phyloP scores from a whole-genome alignment of 805 yeast genomes.

The Diddensiella santjacobensis region DNA sequence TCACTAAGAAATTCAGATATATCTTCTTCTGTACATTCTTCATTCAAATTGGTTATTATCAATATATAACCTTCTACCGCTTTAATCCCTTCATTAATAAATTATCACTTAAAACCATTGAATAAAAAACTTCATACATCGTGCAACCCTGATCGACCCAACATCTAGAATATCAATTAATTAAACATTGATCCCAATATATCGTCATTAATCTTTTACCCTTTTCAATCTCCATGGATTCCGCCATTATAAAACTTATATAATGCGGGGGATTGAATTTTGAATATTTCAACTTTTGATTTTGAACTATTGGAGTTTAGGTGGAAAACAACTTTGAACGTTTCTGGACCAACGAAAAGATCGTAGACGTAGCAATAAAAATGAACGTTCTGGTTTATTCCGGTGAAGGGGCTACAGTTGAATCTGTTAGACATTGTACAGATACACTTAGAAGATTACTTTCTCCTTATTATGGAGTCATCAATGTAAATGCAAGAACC shows the following conservation, averaged over 20 bases:
- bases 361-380: neutral
- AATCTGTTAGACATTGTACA: slow-evolving; percentile 77
- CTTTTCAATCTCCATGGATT: slow-evolving; percentile 5
- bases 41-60: slow-evolving; percentile 40
- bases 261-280: too few relatives aligned
- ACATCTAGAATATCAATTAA: neutral
- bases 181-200: neutral
- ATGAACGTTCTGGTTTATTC: slow-evolving; percentile 77
- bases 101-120: too few relatives aligned
- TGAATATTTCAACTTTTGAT: neutral
- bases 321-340: too few relatives aligned
- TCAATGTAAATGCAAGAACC: slow-evolving; percentile 58
- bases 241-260: slow-evolving; percentile 5
- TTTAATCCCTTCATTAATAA: too few relatives aligned
- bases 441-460: slow-evolving; percentile 70
- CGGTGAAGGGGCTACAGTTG: slow-evolving; percentile 76
- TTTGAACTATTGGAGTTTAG: too few relatives aligned
- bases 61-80: slow-evolving; percentile 44
- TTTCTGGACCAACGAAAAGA: too few relatives aligned
- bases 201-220: neutral
- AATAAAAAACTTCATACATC: neutral
- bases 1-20: slow-evolving; percentile 41
- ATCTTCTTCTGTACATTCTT: slow-evolving; percentile 46
- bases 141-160: neutral
- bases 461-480: slow-evolving; percentile 86